Evolutionary conservation across 2,329 filamentous ascomycete species (phyloP).

Genomic region (Pseudogymnoascus sp.): DNA sequence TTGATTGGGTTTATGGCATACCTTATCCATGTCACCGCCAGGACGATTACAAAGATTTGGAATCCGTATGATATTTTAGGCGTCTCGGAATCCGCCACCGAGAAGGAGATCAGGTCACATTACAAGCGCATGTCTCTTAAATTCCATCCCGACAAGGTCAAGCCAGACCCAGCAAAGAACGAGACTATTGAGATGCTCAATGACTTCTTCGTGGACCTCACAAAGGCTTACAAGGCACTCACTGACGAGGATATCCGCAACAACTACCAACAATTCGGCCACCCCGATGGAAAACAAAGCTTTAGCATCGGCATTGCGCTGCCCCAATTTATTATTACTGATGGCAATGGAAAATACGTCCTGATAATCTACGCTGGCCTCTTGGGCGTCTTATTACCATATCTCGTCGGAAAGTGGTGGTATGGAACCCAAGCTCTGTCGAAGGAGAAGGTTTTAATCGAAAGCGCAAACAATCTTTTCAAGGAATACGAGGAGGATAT

Average conservation of each 20-base stretch:
- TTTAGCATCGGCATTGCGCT: slow-evolving; percentile 96
- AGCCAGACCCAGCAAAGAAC: slow-evolving; percentile 76
- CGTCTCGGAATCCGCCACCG: slow-evolving; percentile 72
- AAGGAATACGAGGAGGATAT: slow-evolving; percentile 82
- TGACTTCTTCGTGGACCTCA: slow-evolving; percentile 84
- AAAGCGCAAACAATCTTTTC: slow-evolving; percentile 92
- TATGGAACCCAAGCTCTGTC: slow-evolving; percentile 91
- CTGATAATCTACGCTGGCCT: slow-evolving; percentile 80
- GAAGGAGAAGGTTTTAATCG: slow-evolving; percentile 85
- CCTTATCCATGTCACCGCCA: slow-evolving; percentile 72
- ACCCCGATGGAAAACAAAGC: slow-evolving; percentile 96
- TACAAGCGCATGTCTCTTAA: slow-evolving; percentile 82
- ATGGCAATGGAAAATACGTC: slow-evolving; percentile 93
- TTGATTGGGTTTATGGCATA: slow-evolving; percentile 88
- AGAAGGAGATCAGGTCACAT: slow-evolving; percentile 85
- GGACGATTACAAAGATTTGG: slow-evolving; percentile 69
- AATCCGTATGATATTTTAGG: slow-evolving; percentile 95
- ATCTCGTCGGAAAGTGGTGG: slow-evolving; percentile 95
- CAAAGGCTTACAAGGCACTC: slow-evolving; percentile 95
- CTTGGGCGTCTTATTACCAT: slow-evolving; percentile 83
- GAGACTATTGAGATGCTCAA: slow-evolving; percentile 80
- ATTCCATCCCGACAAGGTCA: slow-evolving; percentile 88
- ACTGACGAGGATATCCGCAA: slow-evolving; percentile 96
- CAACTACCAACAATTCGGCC: slow-evolving; percentile 92
- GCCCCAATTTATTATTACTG: slow-evolving; percentile 83